A percentile compares a stretch with the other conserved stretches of the same genome.
phyloP scores from a whole-genome alignment of 257 asterid species.

The Lycium ferocissimum region DNA sequence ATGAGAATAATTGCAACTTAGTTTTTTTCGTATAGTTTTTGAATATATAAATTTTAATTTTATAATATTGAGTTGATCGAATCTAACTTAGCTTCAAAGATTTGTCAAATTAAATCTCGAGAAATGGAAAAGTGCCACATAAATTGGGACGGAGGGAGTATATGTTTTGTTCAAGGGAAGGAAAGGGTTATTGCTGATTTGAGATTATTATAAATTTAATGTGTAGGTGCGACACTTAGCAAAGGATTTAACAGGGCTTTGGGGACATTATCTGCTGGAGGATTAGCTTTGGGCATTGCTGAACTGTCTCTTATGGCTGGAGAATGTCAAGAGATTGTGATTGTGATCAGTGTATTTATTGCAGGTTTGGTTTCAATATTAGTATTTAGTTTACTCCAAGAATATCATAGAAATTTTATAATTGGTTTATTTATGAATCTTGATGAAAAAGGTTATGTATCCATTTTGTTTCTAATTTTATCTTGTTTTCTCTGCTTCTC shows the following conservation, averaged over 20 bases:
- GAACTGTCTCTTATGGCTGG: conserved; percentile 57
- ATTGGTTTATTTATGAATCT: background rate
- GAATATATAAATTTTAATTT: too few species aligned
- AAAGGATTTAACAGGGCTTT: conserved; percentile 59
- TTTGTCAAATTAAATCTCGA: too few species aligned
- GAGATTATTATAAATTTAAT: conserved; percentile 8
- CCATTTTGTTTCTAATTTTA: conserved; percentile 2
- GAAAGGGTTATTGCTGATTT: background rate
- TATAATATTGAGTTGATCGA: too few species aligned
- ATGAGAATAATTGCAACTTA: too few species aligned
- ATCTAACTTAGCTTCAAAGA: too few species aligned
- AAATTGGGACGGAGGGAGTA: too few species aligned
- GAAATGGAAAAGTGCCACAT: too few species aligned
- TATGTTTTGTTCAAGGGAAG: background rate
- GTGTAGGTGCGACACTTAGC: conserved; percentile 54
- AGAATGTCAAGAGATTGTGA: conserved; percentile 56
- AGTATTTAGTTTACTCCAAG: background rate
- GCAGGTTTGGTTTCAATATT: conserved; percentile 54
- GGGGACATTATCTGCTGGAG: conserved; percentile 62
- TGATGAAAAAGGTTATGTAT: background rate
- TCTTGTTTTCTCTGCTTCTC: background rate
- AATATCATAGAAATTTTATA: background rate
- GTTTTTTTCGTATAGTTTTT: too few species aligned
- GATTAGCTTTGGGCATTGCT: conserved; percentile 52
- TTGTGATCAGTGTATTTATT: conserved; percentile 73